These are phyloP conservation scores for Ogataea ramenticola DNA, from an alignment of 805 yeast genomes.

Conservation along the genomic window DNA sequence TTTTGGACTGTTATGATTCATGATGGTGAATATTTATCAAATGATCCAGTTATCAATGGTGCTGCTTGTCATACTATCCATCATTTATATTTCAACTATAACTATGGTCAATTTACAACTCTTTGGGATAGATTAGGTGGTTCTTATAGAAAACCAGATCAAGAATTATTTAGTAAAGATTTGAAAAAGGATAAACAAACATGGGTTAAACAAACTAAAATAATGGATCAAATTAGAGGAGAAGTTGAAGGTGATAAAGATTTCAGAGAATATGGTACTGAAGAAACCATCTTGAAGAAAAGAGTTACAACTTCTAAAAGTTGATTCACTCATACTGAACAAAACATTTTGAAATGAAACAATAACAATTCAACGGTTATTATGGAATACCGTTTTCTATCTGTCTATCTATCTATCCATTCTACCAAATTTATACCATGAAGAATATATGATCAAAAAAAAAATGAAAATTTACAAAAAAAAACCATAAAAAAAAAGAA, in stretches of 20 bases:
- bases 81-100: conserved; percentile 94
- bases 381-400: no score
- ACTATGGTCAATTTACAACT: conserved; percentile 97
- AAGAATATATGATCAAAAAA: no score
- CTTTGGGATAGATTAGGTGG: conserved; percentile 97
- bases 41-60: conserved; percentile 92
- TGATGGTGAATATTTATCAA: conserved; percentile 92
- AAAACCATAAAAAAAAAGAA: no score
- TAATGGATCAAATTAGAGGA: conserved; percentile 73
- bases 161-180: conserved; percentile 65
- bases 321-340: no score
- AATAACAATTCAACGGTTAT: no score
- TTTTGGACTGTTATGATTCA: conserved; percentile 99
- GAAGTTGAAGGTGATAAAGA: conserved; percentile 77
- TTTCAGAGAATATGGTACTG: conserved; percentile 64
- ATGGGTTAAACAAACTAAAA: conserved; percentile 63
- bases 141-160: conserved; percentile 88
- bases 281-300: conserved; percentile 27
- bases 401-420: no score
- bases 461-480: no score
- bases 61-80: conserved; percentile 98
- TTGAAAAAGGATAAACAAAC: conserved; percentile 49
- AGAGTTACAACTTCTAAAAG: conserved; percentile 4
- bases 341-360: no score
- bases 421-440: no score